Base-by-base conservation (phyloP, 2,329 filamentous ascomycete species). In the Orbilia quercus region DNA sequence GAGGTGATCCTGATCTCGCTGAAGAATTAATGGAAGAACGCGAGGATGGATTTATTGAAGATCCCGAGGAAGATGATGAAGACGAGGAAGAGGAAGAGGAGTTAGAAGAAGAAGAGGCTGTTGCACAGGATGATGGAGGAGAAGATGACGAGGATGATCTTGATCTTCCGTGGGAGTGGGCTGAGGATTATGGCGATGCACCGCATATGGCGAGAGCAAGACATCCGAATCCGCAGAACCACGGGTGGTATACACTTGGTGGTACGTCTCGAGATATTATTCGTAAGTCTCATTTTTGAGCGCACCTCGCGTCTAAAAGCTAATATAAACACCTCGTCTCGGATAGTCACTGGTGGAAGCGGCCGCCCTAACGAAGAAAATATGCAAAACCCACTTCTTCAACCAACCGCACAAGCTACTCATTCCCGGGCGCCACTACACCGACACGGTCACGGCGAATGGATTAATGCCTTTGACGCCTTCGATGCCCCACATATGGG, bases 41-140 rank as follows among this genome's bases (percentile, higher is more conserved):
- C 22, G 76, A 78, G 36, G 77, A 78, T 64, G 77, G 75, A n/a
- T 78, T 77, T 36, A 76, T 77, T 50, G 77, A 84, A 20, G 83
- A 85, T 48, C 86, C 84, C 7, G 87, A 87, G 31, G 87, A 88
- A 58, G 86, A 81, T 14, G 81, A 78, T 14, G 82, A 82, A 70
- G 82, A 81, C 45, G 83, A 84, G 31, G 78, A 81, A 31, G 79
- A 80, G 11, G 79, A 80, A 18, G 79, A 80, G 51, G 84, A 86
- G 48, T 80, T 85, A 12, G 84, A 87, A 50, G 84, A 86, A 75
- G 83, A 83, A 34, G 84, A 84, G 75, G 82, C 82, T 25, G 84
- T 85, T 50, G 84, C 84, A 25, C 82, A 81, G 54, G 86, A 85
- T 65, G 84, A 84, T 18, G 81, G 83, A 22, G 83, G 82, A 48